Evolutionary conservation across 306 rosid species (phyloP), one percentile per base, ranked within the genome.

Genomic region (Castanea crenata): DNA sequence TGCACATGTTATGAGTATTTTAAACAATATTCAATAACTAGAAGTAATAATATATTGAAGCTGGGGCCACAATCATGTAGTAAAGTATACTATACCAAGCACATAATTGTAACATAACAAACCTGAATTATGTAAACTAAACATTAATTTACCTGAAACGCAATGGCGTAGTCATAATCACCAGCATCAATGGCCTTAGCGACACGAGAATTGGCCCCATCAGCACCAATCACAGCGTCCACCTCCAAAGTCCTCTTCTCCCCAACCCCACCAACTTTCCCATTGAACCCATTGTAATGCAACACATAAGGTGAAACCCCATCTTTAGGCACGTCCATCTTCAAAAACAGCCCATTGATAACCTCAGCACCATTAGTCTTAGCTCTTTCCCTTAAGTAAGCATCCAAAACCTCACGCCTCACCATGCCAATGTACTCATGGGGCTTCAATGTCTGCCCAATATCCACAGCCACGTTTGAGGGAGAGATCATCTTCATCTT

Each of bases 401-500:
- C 76, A 29, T 96, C 99, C 49, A 96, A 83, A 13, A 96, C 97
- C 85, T 93, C 99, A 2, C 99, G 92, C 68, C 99, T 81, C 4
- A 96, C 94, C 99, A 96, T 96, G 1, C 99, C 99, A 4, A 96
- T 96, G 76, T 91, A 96, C 89, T 96, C 99, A 74, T 96, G 98
- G 25, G 98, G 93, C 81, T 96, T 96, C 20, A 96, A 79, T 3
- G 97, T 96, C 64, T 58, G 85, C 0, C 99, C 98, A 62, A 96
- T 93, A 65, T 96, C 98, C 5, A 96, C 99, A 10, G 97, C 99
- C 15, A 96, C 98, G 61, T 96, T 96, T 19, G 99, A 96, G 74
- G 98, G 99, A 15, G 99, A 96, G 3, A 96, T 91, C 99, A 96
- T 93, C 92, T 96, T 93, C 99, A 96, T 96, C 85, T 91, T 93